phyloP scores from a whole-genome alignment of 495 filamentous ascomycete species.

The Xylaria nigripes region DNA sequence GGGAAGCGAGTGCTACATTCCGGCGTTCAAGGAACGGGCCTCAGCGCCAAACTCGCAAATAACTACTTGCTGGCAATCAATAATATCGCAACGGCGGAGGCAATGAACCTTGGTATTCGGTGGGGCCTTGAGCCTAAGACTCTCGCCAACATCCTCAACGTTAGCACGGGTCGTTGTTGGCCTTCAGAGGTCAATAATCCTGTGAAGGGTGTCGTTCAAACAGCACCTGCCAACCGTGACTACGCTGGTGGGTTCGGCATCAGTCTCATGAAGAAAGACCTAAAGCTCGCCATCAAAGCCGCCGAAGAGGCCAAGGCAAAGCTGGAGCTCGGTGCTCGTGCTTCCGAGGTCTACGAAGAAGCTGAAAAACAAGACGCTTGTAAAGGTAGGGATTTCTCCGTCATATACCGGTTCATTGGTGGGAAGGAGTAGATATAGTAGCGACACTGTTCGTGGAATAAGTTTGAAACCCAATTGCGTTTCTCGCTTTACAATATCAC shows the following conservation, averaged over 20 bases:
- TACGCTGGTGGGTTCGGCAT: slow-evolving; percentile 82
- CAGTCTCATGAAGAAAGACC: slow-evolving; percentile 76
- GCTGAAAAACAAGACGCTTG: slow-evolving; percentile 50
- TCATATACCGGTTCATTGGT: slow-evolving; percentile 69
- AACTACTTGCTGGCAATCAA: slow-evolving; percentile 89
- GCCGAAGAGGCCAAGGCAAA: slow-evolving; percentile 59
- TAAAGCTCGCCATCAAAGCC: slow-evolving; percentile 63
- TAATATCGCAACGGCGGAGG: slow-evolving; percentile 87
- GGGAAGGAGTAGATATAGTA: slow-evolving; percentile 32
- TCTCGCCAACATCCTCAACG: slow-evolving; percentile 73
- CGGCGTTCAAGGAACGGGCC: slow-evolving; percentile 68
- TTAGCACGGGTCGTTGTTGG: slow-evolving; percentile 83
- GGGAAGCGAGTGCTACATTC: slow-evolving; percentile 75
- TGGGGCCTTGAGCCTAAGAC: slow-evolving; percentile 77
- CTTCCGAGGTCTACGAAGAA: slow-evolving; percentile 59
- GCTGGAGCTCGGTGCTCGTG: slow-evolving; percentile 56
- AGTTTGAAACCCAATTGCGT: too few species aligned
- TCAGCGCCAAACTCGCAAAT: slow-evolving; percentile 84
- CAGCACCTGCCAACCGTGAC: slow-evolving; percentile 60
- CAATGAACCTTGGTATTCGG: slow-evolving; percentile 82
- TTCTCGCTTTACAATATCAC: not conserved
- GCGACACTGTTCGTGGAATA: not conserved
- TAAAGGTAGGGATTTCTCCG: slow-evolving; percentile 73
- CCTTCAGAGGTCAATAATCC: slow-evolving; percentile 89
- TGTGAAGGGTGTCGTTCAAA: slow-evolving; percentile 71